Percentiles rank a stretch among this genome's conserved stretches.
Evolutionary conservation across 2,329 filamentous ascomycete species (phyloP).

Genomic region (Trichoderma aggressivum): DNA sequence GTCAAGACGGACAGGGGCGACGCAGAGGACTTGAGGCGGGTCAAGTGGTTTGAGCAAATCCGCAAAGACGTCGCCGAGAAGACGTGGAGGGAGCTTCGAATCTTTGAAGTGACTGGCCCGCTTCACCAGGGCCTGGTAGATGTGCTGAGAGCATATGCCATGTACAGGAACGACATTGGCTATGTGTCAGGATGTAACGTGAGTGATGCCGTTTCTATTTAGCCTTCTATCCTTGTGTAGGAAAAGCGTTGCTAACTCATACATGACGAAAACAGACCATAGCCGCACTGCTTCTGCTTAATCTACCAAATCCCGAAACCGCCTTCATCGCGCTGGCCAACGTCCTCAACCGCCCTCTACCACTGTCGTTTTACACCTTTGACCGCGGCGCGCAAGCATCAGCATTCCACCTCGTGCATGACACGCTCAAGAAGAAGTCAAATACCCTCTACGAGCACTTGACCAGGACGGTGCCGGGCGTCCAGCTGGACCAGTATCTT

Average conservation of each 20-base stretch:
- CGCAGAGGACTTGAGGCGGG: constrained; percentile 53
- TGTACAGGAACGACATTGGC: constrained; percentile 79
- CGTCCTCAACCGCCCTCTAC: constrained; percentile 70
- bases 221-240: background rate
- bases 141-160: constrained; percentile 72
- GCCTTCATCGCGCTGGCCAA: constrained; percentile 74
- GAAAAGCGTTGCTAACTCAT: constrained; percentile 22
- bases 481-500: constrained; percentile 54
- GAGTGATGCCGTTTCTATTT: constrained; percentile 35
- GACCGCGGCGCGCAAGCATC: constrained; percentile 67
- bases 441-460: constrained; percentile 63
- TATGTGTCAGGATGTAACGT: constrained; percentile 73
- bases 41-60: constrained; percentile 61
- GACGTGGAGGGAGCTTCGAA: constrained; percentile 69
- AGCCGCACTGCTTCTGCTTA: constrained; percentile 69
- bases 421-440: constrained; percentile 63
- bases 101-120: constrained; percentile 65
- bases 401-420: constrained; percentile 66
- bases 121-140: constrained; percentile 66
- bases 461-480: constrained; percentile 44
- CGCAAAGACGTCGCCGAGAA: constrained; percentile 58
- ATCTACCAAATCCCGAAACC: constrained; percentile 59
- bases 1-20: constrained; percentile 50
- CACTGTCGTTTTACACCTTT: constrained; percentile 69
- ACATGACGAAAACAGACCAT: constrained; percentile 52